Conservation (phyloP, 768 basidiomycete genomes). For the Nevesoporus exiguus region DNA sequence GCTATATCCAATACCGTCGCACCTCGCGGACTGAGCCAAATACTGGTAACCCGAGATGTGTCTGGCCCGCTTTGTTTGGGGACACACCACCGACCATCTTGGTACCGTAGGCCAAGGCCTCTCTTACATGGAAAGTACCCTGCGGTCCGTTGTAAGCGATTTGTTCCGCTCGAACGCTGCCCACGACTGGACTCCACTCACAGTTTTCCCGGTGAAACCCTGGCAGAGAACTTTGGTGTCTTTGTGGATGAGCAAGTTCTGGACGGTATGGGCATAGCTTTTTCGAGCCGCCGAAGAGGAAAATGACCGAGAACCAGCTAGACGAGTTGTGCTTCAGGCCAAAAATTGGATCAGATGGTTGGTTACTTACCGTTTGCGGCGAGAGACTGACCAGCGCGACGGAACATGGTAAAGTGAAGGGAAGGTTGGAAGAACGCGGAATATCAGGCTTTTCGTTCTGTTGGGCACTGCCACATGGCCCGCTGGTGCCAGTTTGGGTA, state of each 20-base stretch:
- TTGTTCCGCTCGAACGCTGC: not conserved
- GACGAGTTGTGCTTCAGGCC: not conserved
- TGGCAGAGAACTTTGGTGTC: conserved; percentile 92
- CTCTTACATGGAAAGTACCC: conserved; percentile 96
- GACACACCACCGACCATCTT: conserved; percentile 98
- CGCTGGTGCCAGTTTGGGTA: conserved; percentile 23
- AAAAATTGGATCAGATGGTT: not conserved
- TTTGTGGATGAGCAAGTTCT: conserved; percentile 89
- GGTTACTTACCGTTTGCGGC: conserved; percentile 45
- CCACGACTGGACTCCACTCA: conserved; percentile 32
- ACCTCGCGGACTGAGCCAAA: conserved; percentile 93
- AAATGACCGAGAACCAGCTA: conserved; percentile 76
- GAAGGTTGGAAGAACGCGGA: conserved; percentile 7
- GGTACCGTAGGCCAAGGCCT: conserved; percentile 93
- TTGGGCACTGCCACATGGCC: too few species aligned
- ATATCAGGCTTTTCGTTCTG: conserved; percentile 11
- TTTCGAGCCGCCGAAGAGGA: conserved; percentile 69
- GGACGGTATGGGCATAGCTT: conserved; percentile 85
- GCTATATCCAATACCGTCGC: conserved; percentile 11
- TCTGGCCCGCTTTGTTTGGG: conserved; percentile 93
- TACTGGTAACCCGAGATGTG: conserved; percentile 91
- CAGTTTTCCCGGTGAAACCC: conserved; percentile 97
- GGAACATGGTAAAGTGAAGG: conserved; percentile 42
- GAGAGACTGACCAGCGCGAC: conserved; percentile 58
- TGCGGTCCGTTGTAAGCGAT: conserved; percentile 27